Evolutionary conservation across 2,329 filamentous ascomycete genomes (phyloP).

Genomic region (Neonectria faginata): DNA sequence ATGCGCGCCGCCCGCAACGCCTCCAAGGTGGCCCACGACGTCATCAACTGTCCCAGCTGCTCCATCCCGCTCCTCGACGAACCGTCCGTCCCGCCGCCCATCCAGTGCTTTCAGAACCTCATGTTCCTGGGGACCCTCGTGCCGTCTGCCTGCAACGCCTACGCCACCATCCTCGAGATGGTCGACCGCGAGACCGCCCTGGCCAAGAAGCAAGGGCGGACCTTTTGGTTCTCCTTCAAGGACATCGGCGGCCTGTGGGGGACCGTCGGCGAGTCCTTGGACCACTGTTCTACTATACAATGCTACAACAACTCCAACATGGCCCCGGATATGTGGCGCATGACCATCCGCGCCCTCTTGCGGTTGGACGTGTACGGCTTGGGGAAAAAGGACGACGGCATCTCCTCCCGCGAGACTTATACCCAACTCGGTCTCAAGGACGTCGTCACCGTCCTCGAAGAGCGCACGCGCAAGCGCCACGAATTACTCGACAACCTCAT

Average conservation of each 20-base stretch:
- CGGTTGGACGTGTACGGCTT: conserved; percentile 69
- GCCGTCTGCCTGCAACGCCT: conserved; percentile 68
- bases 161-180: conserved; percentile 65
- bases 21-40: conserved; percentile 61
- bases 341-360: conserved; percentile 64
- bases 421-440: conserved; percentile 65
- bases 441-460: conserved; percentile 65
- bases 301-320: conserved; percentile 59
- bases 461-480: conserved; percentile 61
- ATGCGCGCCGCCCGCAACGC: conserved; percentile 62
- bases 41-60: conserved; percentile 64
- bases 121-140: conserved; percentile 70
- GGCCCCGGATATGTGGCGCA: conserved; percentile 66
- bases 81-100: conserved; percentile 51
- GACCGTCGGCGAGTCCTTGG: conserved; percentile 41
- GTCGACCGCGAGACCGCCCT: conserved; percentile 63
- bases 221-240: conserved; percentile 58
- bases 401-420: conserved; percentile 30
- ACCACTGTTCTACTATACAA: conserved; percentile 44
- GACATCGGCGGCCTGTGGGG: conserved; percentile 64
- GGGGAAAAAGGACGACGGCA: conserved; percentile 33
- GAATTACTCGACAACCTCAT: conserved; percentile 60
- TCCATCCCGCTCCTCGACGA: conserved; percentile 54
- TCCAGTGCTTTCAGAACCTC: conserved; percentile 67
- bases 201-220: conserved; percentile 57